A percentile compares a stretch with the other conserved stretches of the same genome.
These are phyloP conservation scores for Monilinia polystroma DNA, from an alignment of 2,329 filamentous ascomycete species.

Conservation along the genomic window DNA sequence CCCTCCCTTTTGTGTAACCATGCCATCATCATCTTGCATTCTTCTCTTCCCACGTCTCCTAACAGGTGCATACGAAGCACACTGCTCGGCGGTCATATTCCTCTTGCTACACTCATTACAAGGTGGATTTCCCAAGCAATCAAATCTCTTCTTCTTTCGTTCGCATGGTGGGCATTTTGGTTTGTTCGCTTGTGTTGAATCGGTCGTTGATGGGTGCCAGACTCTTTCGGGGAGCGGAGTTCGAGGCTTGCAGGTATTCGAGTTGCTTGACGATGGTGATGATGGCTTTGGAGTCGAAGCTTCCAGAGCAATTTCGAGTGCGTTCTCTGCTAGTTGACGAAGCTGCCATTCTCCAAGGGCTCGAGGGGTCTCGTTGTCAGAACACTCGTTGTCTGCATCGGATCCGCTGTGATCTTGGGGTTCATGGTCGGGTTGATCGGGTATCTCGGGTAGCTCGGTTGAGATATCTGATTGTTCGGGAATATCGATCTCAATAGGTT, in stretches of 20 bases:
- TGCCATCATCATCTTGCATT: slow-evolving; percentile 12
- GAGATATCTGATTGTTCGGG: no score
- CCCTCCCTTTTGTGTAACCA: slow-evolving; percentile 8
- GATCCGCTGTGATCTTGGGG: slow-evolving; percentile 19
- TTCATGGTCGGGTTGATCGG: not conserved
- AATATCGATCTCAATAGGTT: no score
- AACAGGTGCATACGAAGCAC: not conserved
- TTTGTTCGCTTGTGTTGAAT: slow-evolving; percentile 18
- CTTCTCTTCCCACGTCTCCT: slow-evolving; percentile 11
- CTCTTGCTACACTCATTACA: slow-evolving; percentile 22
- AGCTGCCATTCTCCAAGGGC: slow-evolving; percentile 11
- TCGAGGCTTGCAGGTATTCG: slow-evolving; percentile 9
- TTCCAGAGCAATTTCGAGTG: slow-evolving; percentile 13
- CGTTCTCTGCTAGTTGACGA: slow-evolving; percentile 17
- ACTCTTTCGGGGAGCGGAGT: slow-evolving; percentile 16
- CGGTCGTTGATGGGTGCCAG: slow-evolving; percentile 8
- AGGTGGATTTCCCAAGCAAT: slow-evolving; percentile 18
- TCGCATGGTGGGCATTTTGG: slow-evolving; percentile 23
- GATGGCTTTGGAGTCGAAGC: not conserved
- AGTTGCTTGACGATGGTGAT: not conserved
- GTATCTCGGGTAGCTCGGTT: not conserved
- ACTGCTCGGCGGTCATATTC: slow-evolving; percentile 14
- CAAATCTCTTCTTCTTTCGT: slow-evolving; percentile 20
- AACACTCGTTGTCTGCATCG: slow-evolving; percentile 19
- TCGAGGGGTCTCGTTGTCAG: not conserved